Percentiles rank a stretch among this genome's conserved stretches.
Evolutionary conservation across 2,329 filamentous ascomycete species (phyloP).

Genomic region (Pseudogymnoascus sp.): DNA sequence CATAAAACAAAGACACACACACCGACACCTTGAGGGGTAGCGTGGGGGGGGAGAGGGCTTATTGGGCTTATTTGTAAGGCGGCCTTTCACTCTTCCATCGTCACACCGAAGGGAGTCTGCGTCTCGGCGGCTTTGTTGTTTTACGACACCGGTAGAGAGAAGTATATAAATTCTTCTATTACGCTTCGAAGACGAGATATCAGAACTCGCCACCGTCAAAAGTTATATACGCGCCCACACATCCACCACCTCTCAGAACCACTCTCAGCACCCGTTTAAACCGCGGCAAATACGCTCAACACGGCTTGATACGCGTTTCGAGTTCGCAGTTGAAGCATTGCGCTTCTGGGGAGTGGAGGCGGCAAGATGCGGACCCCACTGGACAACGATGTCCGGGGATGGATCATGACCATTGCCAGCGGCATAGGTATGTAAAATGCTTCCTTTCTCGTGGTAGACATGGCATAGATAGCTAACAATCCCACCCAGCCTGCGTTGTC

Average conservation of each 20-base stretch:
- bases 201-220: not conserved
- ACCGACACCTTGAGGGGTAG: not conserved
- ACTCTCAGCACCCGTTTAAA: not conserved
- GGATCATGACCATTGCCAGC: constrained; percentile 86
- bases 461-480: constrained; percentile 9
- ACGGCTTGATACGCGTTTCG: not conserved
- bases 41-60: not conserved
- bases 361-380: constrained; percentile 25
- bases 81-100: no score
- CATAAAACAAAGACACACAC: not conserved
- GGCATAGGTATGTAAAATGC: constrained; percentile 47
- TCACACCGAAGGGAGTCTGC: not conserved
- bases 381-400: constrained; percentile 80
- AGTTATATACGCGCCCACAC: not conserved
- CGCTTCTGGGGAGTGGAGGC: constrained; percentile 2
- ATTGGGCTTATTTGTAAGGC: not conserved
- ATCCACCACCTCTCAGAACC: not conserved
- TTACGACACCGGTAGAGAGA: not conserved
- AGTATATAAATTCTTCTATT: not conserved
- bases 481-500: constrained; percentile 48
- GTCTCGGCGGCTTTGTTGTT: not conserved
- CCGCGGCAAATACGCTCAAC: not conserved
- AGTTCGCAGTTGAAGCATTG: not conserved
- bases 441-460: not conserved
- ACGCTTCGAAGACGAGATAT: not conserved